Percentiles rank a stretch among this genome's conserved stretches.
Evolutionary conservation across 2,329 filamentous ascomycete genomes (phyloP).

Genomic region (Diaporthe eres): DNA sequence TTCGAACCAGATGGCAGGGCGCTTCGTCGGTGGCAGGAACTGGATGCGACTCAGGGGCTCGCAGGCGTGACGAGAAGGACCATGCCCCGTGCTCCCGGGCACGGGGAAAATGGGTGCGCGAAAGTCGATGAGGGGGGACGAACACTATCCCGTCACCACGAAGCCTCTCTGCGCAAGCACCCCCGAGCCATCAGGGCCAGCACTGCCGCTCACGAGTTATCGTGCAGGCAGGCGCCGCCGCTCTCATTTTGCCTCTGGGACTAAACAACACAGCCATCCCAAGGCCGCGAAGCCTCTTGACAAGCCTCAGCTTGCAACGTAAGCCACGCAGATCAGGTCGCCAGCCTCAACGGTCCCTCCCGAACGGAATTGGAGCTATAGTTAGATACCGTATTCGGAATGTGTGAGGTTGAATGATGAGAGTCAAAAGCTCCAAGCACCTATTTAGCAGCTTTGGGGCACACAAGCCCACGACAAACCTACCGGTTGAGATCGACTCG

Average conservation of each 20-base stretch:
- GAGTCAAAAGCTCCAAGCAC: background rate
- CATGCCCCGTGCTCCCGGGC: background rate
- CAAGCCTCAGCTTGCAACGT: conserved; percentile 2
- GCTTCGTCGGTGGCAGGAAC: background rate
- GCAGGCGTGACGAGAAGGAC: background rate
- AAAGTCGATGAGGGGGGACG: background rate
- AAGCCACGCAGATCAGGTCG: background rate
- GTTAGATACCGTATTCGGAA: background rate
- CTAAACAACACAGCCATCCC: conserved; percentile 19
- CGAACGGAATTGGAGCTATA: background rate
- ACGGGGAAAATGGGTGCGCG: background rate
- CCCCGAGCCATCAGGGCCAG: background rate
- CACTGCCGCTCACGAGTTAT: background rate
- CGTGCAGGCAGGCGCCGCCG: background rate
- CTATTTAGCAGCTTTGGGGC: background rate
- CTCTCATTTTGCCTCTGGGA: background rate
- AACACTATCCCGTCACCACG: background rate
- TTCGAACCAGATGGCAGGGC: background rate
- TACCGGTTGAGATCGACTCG: background rate
- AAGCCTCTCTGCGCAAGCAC: background rate
- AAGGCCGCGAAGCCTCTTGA: conserved; percentile 19
- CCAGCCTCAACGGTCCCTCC: background rate
- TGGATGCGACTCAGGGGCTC: conserved; percentile 2
- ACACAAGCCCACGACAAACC: background rate
- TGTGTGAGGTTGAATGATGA: background rate